Evolutionary conservation across 2,329 filamentous ascomycete genomes (phyloP), one percentile per base, ranked within the genome.

Genomic region (Penicillium palitans): DNA sequence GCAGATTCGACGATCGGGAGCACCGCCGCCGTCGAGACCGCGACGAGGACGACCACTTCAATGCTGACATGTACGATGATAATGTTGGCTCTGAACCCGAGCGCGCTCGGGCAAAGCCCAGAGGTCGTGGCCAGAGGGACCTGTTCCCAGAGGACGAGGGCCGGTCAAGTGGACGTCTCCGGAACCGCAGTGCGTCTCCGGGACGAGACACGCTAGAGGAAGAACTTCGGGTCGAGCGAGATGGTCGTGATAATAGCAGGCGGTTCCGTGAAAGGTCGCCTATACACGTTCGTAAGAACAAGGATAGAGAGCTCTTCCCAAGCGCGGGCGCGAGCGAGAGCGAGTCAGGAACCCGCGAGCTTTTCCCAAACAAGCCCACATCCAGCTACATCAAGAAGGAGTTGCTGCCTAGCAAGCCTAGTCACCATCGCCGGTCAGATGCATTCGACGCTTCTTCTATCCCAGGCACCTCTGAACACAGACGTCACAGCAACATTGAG

Each of bases 31-130:
- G 77, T 66, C 73, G 72, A 65, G 71, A 73, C 45, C 72, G 70
- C 51, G 82, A 83, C 50, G 81, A 84, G 6, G 79, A 82, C 37
- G 78, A 83, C 37, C 79, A 81, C 0, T 93, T 91, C 66, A 86
- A 90, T 67, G 89, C 87, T 37, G 90, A 85, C 68, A 89, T 96
- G 80, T 96, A 96, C 74, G 91, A 95, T 64, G 91, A 96, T 68
- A 84, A 59, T 21, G 64, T 68, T 8, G 70, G 72, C 46, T 65
- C 65, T 24, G 54, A 42, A 52, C 39, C 51, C 25, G 73, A 70
- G 9, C 68, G 71, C 55, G 65, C 68, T 52, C 66, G 68, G 45
- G 59, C 65, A 47, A 53, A 64, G 53, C 71, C 73, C n/a, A 69
- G 72, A 60, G 61, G 70, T 45, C 61, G 66, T 51, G 66, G 71